These are phyloP conservation scores for Pythium angustatum DNA, from an alignment of 352 stramenopile species.

Conservation along the genomic window DNA sequence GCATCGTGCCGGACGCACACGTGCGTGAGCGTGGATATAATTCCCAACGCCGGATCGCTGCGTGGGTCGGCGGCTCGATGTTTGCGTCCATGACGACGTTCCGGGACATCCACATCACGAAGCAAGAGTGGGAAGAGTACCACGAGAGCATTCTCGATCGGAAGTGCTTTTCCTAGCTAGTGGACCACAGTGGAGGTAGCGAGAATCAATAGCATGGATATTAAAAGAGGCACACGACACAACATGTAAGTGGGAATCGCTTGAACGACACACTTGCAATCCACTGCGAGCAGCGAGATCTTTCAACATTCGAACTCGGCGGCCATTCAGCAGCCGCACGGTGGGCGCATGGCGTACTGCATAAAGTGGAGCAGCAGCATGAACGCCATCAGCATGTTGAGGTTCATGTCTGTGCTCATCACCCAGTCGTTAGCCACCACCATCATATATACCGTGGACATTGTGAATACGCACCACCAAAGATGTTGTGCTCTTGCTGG, in stretches of 20 bases:
- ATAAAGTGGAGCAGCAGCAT: constrained; percentile 86
- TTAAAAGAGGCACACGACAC: constrained; percentile 1
- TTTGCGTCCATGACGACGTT: constrained; percentile 89
- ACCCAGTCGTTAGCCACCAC: background rate
- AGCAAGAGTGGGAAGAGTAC: constrained; percentile 90
- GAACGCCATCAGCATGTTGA: constrained; percentile 86
- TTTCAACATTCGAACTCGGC: background rate
- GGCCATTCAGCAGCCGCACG: constrained; percentile 66
- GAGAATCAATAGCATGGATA: background rate
- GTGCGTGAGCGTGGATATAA: constrained; percentile 87
- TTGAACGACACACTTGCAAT: background rate
- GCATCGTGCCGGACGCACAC: constrained; percentile 78
- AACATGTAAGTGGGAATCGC: constrained; percentile 5
- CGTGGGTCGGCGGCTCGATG: constrained; percentile 91
- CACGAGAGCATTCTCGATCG: constrained; percentile 81
- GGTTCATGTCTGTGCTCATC: constrained; percentile 64
- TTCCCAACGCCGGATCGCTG: constrained; percentile 77
- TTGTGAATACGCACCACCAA: constrained; percentile 55
- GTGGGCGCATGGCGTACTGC: constrained; percentile 85
- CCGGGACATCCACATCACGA: constrained; percentile 85
- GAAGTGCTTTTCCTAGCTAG: constrained; percentile 71
- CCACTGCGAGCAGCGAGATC: background rate
- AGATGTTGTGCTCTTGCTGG: constrained; percentile 75
- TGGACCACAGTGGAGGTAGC: constrained; percentile 1
- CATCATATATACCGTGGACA: background rate